A percentile compares a stretch with the other conserved stretches of the same genome.
Evolutionary conservation across 75 land plant genomes (phyloP).

Genomic region (Cryptomeria japonica): DNA sequence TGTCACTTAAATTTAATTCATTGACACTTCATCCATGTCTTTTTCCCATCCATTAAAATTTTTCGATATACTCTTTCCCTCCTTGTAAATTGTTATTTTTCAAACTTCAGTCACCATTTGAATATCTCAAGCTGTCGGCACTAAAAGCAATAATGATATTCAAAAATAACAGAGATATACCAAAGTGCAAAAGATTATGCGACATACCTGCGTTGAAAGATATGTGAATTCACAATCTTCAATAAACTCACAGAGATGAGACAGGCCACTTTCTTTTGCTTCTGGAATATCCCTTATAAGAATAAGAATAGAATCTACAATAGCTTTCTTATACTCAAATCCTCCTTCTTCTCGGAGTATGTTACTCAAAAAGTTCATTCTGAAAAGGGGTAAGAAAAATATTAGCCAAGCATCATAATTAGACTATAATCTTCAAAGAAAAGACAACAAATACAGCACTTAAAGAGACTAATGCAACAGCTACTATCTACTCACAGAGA

Average conservation of each 20-base stretch:
- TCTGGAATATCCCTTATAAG: conserved; percentile 97
- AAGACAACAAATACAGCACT: not conserved
- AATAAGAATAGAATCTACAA: conserved; percentile 96
- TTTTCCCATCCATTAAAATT: not conserved
- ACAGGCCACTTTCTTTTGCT: conserved; percentile 92
- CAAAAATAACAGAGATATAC: not conserved
- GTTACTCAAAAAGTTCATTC: conserved; percentile 98
- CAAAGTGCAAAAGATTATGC: not conserved
- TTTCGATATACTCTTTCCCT: not conserved
- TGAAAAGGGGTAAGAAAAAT: conserved; percentile 17
- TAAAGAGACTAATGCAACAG: not conserved
- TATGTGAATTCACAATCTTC: conserved; percentile 99
- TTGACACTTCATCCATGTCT: not conserved
- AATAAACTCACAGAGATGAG: conserved; percentile 96
- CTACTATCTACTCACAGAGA: conserved; percentile 53
- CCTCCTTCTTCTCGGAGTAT: conserved; percentile 98
- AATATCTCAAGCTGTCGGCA: not conserved
- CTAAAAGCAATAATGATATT: not conserved
- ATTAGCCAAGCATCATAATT: conserved; percentile 6
- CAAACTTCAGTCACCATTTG: not conserved
- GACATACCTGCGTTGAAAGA: conserved; percentile 91
- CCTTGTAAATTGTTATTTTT: not conserved
- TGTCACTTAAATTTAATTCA: not conserved
- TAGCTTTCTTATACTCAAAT: conserved; percentile 98
- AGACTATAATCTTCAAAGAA: not conserved